These are phyloP conservation scores for Gardenia jasminoides DNA, from an alignment of 257 asterid species.

Conservation along the genomic window DNA sequence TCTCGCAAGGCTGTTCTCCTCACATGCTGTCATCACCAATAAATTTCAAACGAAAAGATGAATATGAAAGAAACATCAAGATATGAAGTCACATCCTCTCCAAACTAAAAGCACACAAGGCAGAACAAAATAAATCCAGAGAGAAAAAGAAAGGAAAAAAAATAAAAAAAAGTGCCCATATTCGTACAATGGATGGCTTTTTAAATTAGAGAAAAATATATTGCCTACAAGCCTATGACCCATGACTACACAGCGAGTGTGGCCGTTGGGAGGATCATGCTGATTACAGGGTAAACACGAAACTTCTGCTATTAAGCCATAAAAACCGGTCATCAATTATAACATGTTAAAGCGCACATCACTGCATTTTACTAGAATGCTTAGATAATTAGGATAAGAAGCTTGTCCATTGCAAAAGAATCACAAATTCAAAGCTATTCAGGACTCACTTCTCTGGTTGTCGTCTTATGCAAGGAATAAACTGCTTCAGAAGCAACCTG, in stretches of 20 bases:
- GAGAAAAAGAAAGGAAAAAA: no score
- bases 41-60: constrained; percentile 7
- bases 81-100: neutral
- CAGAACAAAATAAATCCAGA: neutral
- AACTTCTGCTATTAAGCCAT: neutral
- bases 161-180: no score
- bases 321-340: neutral
- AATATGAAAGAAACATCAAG: neutral
- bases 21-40: constrained; percentile 59
- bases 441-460: constrained; percentile 85
- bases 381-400: neutral
- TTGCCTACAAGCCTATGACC: neutral
- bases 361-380: neutral
- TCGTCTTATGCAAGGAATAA: constrained; percentile 92
- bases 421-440: constrained; percentile 1
- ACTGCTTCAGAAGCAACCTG: constrained; percentile 96
- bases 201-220: neutral
- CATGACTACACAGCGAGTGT: neutral
- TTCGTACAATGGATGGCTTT: no score
- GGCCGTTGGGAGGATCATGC: no score
- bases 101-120: neutral
- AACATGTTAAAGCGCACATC: neutral
- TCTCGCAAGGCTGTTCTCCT: constrained; percentile 78
- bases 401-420: neutral
- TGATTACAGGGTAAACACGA: no score